phyloP scores from a whole-genome alignment of 2,329 filamentous ascomycete species.

The Pezicula neosporulosa region DNA sequence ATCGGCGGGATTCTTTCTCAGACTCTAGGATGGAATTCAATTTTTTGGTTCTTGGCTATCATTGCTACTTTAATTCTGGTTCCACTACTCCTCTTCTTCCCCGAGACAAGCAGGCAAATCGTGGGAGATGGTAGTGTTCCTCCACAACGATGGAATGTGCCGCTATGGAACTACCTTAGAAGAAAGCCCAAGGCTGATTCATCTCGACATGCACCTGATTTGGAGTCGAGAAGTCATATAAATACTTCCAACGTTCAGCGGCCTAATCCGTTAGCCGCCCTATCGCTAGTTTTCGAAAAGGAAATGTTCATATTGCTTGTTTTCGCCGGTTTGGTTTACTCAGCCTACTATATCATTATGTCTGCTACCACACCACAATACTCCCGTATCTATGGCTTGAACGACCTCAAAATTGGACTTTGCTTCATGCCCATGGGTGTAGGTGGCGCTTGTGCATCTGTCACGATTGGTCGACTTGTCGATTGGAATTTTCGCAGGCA shows the following conservation, averaged over 20 bases:
- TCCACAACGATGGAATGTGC: conserved; percentile 4
- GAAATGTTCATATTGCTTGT: conserved; percentile 48
- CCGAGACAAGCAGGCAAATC: conserved; percentile 8
- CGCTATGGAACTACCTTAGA: conserved; percentile 1
- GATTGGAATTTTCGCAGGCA: conserved; percentile 67
- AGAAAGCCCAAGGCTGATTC: no score
- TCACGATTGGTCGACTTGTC: conserved; percentile 46
- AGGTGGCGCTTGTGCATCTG: conserved; percentile 45
- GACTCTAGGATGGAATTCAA: neutral
- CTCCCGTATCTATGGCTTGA: conserved; percentile 3
- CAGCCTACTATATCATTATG: conserved; percentile 45
- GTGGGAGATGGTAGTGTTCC: conserved; percentile 7
- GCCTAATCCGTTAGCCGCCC: no score
- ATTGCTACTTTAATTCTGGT: neutral
- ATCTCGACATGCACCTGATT: no score
- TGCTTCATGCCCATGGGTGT: conserved; percentile 36
- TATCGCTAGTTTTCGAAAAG: conserved; percentile 34
- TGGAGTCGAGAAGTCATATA: no score
- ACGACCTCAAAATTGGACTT: conserved; percentile 7
- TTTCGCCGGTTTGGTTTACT: conserved; percentile 47
- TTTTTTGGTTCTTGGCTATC: conserved; percentile 3
- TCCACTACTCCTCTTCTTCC: conserved; percentile 1
- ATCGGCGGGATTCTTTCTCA: neutral
- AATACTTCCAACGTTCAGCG: no score
- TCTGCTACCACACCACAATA: conserved; percentile 45